A percentile compares a stretch with the other conserved stretches of the same genome.
phyloP scores from a whole-genome alignment of 108 stramenopile genomes.

The Cyclotella distinguenda region DNA sequence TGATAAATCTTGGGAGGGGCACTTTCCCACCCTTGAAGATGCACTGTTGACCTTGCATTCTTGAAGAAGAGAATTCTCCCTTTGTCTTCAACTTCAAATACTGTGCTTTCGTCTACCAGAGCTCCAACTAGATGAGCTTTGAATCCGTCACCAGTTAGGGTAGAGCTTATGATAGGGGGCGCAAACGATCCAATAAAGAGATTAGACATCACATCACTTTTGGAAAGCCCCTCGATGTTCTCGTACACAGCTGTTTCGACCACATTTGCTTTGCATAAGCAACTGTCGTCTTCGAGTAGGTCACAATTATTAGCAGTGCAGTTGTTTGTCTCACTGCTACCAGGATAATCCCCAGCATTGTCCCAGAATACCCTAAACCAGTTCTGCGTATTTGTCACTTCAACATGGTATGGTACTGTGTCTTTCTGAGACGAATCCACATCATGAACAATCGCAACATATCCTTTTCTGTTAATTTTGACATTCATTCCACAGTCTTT shows the following conservation, averaged over 20 bases:
- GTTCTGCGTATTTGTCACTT: conserved; percentile 37
- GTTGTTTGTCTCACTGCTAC: conserved; percentile 28
- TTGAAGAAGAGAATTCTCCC: conserved; percentile 48
- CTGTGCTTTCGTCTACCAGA: conserved; percentile 33
- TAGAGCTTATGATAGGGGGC: conserved; percentile 19
- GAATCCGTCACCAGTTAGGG: conserved; percentile 20
- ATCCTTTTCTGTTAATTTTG: conserved; percentile 45
- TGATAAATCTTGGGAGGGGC: conserved; percentile 24
- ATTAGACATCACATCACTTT: conserved; percentile 22
- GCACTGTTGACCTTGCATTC: conserved; percentile 49
- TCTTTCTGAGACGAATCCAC: conserved; percentile 10
- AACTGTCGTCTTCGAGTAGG: conserved; percentile 25
- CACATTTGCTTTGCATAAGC: conserved; percentile 52
- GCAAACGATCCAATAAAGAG: conserved; percentile 43
- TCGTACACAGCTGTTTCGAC: conserved; percentile 45
- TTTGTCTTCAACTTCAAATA: conserved; percentile 57
- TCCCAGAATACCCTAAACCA: conserved; percentile 53
- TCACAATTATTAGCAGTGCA: conserved; percentile 37
- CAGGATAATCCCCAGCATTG: conserved; percentile 37
- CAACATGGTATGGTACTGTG: conserved; percentile 36
- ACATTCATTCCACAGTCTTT: conserved; percentile 36
- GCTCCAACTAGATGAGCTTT: conserved; percentile 28
- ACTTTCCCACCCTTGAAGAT: conserved; percentile 31
- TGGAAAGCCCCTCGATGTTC: neutral
- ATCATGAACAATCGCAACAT: conserved; percentile 56